These are phyloP conservation scores for Gnomoniopsis smithogilvyi DNA, from an alignment of 2,329 filamentous ascomycete genomes.

Conservation along the genomic window DNA sequence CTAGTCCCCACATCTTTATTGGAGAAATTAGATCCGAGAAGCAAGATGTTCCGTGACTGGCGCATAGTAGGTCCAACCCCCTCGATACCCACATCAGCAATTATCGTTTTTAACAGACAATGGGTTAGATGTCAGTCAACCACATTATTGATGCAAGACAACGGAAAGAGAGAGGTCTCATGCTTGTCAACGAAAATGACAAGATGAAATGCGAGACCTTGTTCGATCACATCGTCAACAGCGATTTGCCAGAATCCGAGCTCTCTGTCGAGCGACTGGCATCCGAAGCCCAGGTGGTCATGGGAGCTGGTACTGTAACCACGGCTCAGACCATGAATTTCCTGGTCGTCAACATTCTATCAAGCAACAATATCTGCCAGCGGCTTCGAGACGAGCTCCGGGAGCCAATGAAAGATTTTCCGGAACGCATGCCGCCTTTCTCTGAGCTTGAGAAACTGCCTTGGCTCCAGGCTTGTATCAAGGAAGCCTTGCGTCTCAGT, in stretches of 20 bases:
- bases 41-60: constrained; percentile 15
- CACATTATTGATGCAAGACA: constrained; percentile 18
- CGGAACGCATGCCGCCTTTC: constrained; percentile 18
- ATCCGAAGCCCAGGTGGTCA: constrained; percentile 25
- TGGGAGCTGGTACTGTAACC: constrained; percentile 29
- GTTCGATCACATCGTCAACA: constrained; percentile 28
- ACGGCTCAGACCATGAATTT: constrained; percentile 24
- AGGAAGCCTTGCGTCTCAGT: constrained; percentile 14
- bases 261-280: constrained; percentile 23
- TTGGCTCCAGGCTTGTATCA: constrained; percentile 19
- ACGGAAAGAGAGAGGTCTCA: constrained; percentile 21
- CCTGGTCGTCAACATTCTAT: constrained; percentile 23
- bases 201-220: constrained; percentile 19
- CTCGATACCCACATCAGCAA: background rate
- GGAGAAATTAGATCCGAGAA: constrained; percentile 6
- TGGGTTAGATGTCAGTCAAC: constrained; percentile 12
- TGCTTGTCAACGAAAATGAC: constrained; percentile 16
- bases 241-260: constrained; percentile 26
- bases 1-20: background rate
- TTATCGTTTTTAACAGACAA: background rate
- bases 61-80: constrained; percentile 8
- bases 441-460: constrained; percentile 17
- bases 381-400: constrained; percentile 24
- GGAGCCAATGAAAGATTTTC: constrained; percentile 22
- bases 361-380: constrained; percentile 8